Base-by-base conservation (phyloP, 192 early-diverging fungal genomes). In the Gamsiella multidivaricata region DNA sequence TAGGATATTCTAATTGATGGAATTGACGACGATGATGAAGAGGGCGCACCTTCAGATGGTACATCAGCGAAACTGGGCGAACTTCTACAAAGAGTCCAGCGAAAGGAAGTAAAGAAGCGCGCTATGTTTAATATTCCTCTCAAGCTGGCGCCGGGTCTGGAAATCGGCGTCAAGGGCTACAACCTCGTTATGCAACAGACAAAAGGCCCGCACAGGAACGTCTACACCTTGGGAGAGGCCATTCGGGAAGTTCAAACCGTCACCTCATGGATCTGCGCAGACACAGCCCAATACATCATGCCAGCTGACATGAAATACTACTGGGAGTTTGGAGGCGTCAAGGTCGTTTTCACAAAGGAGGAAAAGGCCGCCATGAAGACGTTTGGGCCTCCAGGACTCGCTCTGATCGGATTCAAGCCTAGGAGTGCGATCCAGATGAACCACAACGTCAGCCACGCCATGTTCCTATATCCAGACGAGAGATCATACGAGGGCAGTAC, bases 391-490 rank as follows among this genome's bases (percentile, higher is more conserved):
- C 56, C 75, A 84, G 93, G 89, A 14, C 14, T 95, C 15, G 69
- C 69, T 1, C 50, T 94, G 20, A 79, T 95, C 31, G 94, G 94
- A 15, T 95, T 95, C 82, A 91, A 92, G 59, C 80, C 85, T 14
- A 67, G 39, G 11, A 54, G 14, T 28, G 52, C 64, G 5, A 65
- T 92, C 8, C 80, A 83, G 18, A 55, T 73, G 36, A 79, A 93
- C 33, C 81, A 90, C 64, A 92, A 92, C 55, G 69, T 95, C 58
- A 71, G 45, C 22, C 90, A 91, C 58, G 65, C 89, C 9, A 79
- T 83, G 47, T 93, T 95, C 69, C 75, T 95, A 31, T 90, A 88
- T 60, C 93, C 94, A 11, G 91, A 94, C 65, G 93, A 95, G 53
- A 66, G 86, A 84, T 68, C 78, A 54, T 93, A 86, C 52, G 79